Percentiles rank a stretch among this genome's conserved stretches.
Evolutionary conservation across 306 rosid species (phyloP).

Genomic region (Glycine soja): DNA sequence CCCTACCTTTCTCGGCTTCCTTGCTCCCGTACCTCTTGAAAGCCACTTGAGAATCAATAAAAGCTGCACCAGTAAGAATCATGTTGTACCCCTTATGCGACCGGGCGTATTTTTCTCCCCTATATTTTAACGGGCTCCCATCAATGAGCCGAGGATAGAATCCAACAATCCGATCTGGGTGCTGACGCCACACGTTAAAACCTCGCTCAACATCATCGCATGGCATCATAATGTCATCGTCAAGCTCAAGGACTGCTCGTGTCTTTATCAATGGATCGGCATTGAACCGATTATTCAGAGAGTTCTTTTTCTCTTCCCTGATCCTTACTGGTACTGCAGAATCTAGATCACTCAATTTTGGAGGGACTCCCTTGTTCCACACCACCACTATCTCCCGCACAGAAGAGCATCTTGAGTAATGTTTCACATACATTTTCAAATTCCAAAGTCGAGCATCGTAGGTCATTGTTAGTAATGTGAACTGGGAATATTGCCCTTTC

Average conservation of each 20-base stretch:
- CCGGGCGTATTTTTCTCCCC: constrained; percentile 85
- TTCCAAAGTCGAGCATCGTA: constrained; percentile 98
- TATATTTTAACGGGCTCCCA: constrained; percentile 75
- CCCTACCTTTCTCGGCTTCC: constrained; percentile 78
- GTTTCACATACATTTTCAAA: constrained; percentile 87
- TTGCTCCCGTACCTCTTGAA: constrained; percentile 86
- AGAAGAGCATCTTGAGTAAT: constrained; percentile 93
- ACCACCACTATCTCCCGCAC: constrained; percentile 94
- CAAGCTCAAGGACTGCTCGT: constrained; percentile 97
- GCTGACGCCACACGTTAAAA: constrained; percentile 89
- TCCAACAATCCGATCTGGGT: constrained; percentile 90
- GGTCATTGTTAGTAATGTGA: constrained; percentile 94
- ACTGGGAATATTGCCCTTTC: constrained; percentile 85
- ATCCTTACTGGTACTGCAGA: constrained; percentile 87
- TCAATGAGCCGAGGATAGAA: constrained; percentile 87
- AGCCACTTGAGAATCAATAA: constrained; percentile 75
- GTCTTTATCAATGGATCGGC: constrained; percentile 76
- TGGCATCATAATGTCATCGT: constrained; percentile 97
- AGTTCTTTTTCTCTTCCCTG: constrained; percentile 81
- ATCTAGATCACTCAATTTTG: constrained; percentile 75
- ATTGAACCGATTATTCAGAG: constrained; percentile 87
- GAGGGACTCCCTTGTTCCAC: constrained; percentile 99
- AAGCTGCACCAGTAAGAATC: constrained; percentile 99
- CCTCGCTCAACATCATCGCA: constrained; percentile 97
- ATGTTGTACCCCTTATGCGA: constrained; percentile 84